phyloP scores from a whole-genome alignment of 805 yeast species.

The Cyberlindnera mississippiensis region DNA sequence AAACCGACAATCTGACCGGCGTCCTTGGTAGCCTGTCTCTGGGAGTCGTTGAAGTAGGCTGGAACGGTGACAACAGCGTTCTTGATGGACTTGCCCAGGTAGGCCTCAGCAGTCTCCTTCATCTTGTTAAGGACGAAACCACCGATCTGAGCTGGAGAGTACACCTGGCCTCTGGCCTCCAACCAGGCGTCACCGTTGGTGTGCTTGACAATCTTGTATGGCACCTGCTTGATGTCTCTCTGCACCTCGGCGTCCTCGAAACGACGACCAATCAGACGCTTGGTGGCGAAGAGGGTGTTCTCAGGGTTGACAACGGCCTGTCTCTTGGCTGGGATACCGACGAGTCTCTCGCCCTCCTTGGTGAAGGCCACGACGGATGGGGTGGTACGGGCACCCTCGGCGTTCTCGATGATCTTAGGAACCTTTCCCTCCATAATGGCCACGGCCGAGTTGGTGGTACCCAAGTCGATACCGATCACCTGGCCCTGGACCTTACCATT shows the following conservation, averaged over 20 bases:
- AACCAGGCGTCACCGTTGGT: constrained; percentile 70
- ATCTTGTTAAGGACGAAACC: constrained; percentile 61
- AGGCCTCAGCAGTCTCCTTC: constrained; percentile 61
- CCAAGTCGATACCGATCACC: constrained; percentile 80
- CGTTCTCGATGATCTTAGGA: constrained; percentile 71
- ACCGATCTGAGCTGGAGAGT: constrained; percentile 72
- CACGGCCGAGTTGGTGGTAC: constrained; percentile 88
- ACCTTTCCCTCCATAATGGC: constrained; percentile 46
- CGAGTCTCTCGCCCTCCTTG: constrained; percentile 45
- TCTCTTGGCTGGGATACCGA: constrained; percentile 74
- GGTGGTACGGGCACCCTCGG: constrained; percentile 70
- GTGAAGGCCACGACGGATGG: constrained; percentile 60
- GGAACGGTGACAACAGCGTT: constrained; percentile 91
- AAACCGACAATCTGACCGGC: constrained; percentile 96
- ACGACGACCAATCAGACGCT: constrained; percentile 75
- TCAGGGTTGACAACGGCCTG: constrained; percentile 76
- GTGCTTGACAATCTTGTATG: constrained; percentile 60
- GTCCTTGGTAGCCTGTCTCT: constrained; percentile 97
- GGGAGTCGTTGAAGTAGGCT: constrained; percentile 96
- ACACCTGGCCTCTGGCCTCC: constrained; percentile 37
- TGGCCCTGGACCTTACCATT: constrained; percentile 41
- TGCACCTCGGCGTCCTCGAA: constrained; percentile 70
- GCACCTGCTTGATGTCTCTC: constrained; percentile 59
- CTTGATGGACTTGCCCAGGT: constrained; percentile 47
- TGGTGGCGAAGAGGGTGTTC: constrained; percentile 78